Evolutionary conservation across 768 basidiomycete species (phyloP).

Genomic region (Dioszegia aurantiaca): DNA sequence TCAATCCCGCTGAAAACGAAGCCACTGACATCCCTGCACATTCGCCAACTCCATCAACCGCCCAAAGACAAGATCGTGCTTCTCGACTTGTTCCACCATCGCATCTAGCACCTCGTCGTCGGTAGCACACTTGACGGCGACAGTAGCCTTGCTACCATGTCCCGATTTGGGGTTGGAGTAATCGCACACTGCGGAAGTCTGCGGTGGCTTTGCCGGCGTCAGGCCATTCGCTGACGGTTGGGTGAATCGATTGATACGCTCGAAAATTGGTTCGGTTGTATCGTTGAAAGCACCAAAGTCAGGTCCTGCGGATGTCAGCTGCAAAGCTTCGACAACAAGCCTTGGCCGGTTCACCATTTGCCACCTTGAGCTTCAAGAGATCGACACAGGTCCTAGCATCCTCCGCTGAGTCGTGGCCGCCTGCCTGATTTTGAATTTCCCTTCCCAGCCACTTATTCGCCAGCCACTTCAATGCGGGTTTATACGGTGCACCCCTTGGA

Average conservation of each 20-base stretch:
- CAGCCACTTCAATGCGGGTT: constrained; percentile 95
- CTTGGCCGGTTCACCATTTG: constrained; percentile 58
- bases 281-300: constrained; percentile 83
- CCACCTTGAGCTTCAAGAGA: constrained; percentile 74
- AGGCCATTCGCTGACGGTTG: not conserved
- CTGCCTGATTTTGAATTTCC: constrained; percentile 68
- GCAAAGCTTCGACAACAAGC: not conserved
- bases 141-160: constrained; percentile 80
- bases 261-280: constrained; percentile 84
- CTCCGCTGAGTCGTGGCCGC: constrained; percentile 89
- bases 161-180: constrained; percentile 77
- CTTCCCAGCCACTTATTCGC: constrained; percentile 87
- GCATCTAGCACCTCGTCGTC: constrained; percentile 74
- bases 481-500: constrained; percentile 86
- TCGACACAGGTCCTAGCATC: constrained; percentile 87
- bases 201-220: constrained; percentile 40
- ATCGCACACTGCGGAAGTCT: constrained; percentile 71
- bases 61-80: constrained; percentile 79
- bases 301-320: constrained; percentile 54
- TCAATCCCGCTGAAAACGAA: not conserved
- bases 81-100: constrained; percentile 59
- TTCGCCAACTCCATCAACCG: constrained; percentile 80
- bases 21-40: constrained; percentile 66
- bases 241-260: constrained; percentile 64
- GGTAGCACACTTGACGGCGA: constrained; percentile 67